A percentile compares a stretch with the other conserved stretches of the same genome.
Evolutionary conservation across 768 basidiomycete genomes (phyloP).

Genomic region (Neoboletus magnificus): DNA sequence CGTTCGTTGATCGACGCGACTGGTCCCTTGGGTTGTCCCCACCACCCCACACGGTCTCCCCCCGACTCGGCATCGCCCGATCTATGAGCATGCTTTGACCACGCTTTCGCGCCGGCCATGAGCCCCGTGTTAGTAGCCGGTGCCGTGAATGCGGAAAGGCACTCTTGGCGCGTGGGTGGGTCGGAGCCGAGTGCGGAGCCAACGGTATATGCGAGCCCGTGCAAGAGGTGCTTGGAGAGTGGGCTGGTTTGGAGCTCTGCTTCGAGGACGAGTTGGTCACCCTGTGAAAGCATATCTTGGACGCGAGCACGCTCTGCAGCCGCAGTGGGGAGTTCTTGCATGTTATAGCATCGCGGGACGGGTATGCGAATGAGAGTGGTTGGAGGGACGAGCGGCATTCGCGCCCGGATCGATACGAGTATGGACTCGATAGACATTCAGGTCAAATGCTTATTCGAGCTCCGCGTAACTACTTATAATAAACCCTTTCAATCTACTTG

Average conservation of each 20-base stretch:
- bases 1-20: constrained; percentile 50
- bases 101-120: constrained; percentile 59
- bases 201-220: constrained; percentile 55
- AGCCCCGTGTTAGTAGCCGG: constrained; percentile 48
- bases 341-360: constrained; percentile 40
- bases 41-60: constrained; percentile 44
- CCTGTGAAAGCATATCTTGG: constrained; percentile 10
- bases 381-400: background rate
- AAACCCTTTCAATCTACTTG: constrained; percentile 31
- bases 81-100: constrained; percentile 64
- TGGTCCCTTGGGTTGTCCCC: constrained; percentile 56
- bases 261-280: constrained; percentile 8
- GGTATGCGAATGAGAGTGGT: constrained; percentile 5
- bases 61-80: constrained; percentile 28
- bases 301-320: constrained; percentile 36
- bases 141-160: constrained; percentile 49
- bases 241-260: constrained; percentile 24
- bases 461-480: constrained; percentile 2
- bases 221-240: constrained; percentile 43
- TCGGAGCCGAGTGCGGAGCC: constrained; percentile 55
- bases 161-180: constrained; percentile 48
- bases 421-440: background rate
- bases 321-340: constrained; percentile 44
- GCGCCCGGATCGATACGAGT: background rate
- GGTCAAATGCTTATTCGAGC: constrained; percentile 13